Evolutionary conservation across 176 grass and related monocot species (phyloP).

Genomic region (Bothriochloa decipiens): DNA sequence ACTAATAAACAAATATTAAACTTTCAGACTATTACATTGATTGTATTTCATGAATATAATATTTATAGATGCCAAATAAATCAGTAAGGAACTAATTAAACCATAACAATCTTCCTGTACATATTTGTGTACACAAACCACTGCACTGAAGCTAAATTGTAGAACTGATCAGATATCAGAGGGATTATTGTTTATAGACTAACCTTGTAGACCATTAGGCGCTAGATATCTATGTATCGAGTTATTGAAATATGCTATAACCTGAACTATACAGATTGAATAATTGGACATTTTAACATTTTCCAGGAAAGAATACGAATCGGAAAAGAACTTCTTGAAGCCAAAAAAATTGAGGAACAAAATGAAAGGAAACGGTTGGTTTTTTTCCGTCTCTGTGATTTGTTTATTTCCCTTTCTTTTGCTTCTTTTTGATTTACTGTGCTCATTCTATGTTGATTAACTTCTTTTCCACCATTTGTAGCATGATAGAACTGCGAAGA

Average conservation of each 20-base stretch:
- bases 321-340: slow-evolving; percentile 97
- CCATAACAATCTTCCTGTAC: too few relatives aligned
- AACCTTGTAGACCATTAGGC: not conserved
- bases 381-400: slow-evolving; percentile 7
- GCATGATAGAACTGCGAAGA: slow-evolving; percentile 83
- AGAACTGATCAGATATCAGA: not conserved
- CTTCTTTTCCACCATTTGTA: slow-evolving; percentile 31
- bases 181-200: not conserved
- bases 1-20: not conserved
- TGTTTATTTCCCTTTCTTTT: not conserved
- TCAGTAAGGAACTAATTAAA: too few relatives aligned
- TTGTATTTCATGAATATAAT: not conserved
- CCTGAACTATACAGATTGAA: not conserved
- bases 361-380: slow-evolving; percentile 93
- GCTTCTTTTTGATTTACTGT: slow-evolving; percentile 15
- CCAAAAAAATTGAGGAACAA: slow-evolving; percentile 91
- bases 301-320: slow-evolving; percentile 86
- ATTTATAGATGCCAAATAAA: too few relatives aligned
- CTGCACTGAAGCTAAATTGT: too few relatives aligned
- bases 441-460: not conserved
- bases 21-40: not conserved
- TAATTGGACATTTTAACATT: not conserved
- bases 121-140: too few relatives aligned
- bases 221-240: not conserved
- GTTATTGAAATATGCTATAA: not conserved